Evolutionary conservation across 2,329 filamentous ascomycete genomes (phyloP), one percentile per base, ranked within the genome.

Genomic region (Mycosphaerella sp.): DNA sequence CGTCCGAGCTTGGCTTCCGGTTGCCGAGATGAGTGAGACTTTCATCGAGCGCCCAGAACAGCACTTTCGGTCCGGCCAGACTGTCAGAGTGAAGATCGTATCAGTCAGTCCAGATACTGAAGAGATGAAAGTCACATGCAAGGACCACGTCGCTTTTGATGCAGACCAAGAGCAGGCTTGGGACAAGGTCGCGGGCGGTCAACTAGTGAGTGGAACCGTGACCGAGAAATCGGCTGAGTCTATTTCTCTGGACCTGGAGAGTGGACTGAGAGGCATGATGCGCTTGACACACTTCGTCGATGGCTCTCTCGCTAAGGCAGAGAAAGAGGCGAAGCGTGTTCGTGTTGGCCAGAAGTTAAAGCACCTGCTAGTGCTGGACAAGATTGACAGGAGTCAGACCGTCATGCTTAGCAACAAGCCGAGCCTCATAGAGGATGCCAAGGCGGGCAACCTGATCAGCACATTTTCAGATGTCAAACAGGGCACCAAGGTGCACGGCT

Each of bases 21-120:
- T 95, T 0, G 88, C 88, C 1, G 92, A 98, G 72, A 98, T 98
- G 93, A 97, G 93, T 69, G 93, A 98, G 69, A 90, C 91, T 9
- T 96, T 86, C 67, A 96, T 98, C 65, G 82, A 86, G 62, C 87
- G 96, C 66, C 90, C 93, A 4, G 82, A 81, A 44, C 84, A 95
- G 66, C 91, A 97, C 72, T 98, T 98, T 75, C 84, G 86, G 36
- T 74, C 84, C 42, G 95, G 93, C 0, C 93, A 98, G 69, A 92
- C 95, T 1, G 86, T 98, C 61, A 95, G 83, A 65, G 87, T 96
- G 17, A 88, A 92, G 65, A 83, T 95, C n/a, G 72, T 95, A 34
- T 87, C 85, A 47, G 83, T 96, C 47, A 84, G 95, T 62, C 75
- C 83, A 1, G 82, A 86, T 54, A 76, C 80, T 39, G 78, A 80